Conservation (phyloP, 345 rosid species). For the Populus alba region DNA sequence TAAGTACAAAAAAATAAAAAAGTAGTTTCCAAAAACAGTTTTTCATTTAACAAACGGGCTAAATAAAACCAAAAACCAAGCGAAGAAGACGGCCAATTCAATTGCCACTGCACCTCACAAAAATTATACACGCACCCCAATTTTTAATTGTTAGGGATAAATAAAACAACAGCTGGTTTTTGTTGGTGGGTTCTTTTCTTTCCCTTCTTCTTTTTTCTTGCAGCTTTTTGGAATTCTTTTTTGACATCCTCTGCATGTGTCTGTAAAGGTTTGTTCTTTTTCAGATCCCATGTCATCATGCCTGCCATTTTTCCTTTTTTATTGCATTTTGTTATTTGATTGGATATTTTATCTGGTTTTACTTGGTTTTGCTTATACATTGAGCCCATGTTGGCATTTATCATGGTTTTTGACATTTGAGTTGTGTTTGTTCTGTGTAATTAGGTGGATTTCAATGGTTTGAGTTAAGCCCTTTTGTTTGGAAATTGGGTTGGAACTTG, state of each 20-base stretch:
- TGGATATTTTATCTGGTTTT: neutral
- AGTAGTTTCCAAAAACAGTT: too few species aligned
- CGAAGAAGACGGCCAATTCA: conserved; percentile 7
- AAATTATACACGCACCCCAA: neutral
- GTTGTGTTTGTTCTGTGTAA: neutral
- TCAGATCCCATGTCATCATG: neutral
- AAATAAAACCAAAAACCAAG: neutral
- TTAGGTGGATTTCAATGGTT: neutral
- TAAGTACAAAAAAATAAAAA: too few species aligned
- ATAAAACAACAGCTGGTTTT: neutral
- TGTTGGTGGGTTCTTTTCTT: neutral
- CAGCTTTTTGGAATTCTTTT: neutral
- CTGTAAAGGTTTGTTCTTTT: conserved; percentile 1
- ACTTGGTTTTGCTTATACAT: neutral
- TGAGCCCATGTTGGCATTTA: neutral
- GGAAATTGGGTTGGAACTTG: neutral
- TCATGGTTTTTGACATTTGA: neutral
- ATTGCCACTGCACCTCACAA: neutral
- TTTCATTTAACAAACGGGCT: neutral
- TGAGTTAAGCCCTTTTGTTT: neutral
- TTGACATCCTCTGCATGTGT: neutral
- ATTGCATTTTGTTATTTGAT: neutral
- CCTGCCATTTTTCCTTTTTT: neutral
- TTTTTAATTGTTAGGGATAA: neutral
- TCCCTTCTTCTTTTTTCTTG: neutral